Evolutionary conservation across 75 land plant genomes (phyloP), one percentile per base, ranked within the genome.

Genomic region (Sequoia sempervirens): DNA sequence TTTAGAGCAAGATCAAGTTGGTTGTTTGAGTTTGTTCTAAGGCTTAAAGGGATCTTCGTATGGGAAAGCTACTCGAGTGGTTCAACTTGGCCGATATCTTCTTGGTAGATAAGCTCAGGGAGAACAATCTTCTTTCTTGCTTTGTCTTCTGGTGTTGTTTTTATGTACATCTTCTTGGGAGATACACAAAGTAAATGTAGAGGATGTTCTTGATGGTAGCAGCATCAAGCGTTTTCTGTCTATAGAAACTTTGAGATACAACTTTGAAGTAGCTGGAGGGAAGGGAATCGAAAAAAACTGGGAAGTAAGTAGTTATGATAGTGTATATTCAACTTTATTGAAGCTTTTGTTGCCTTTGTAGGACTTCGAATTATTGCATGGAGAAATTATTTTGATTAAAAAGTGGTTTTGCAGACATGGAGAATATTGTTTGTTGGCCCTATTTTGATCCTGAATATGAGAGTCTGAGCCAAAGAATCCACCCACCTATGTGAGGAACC

Each of bases 361-460:
- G 18, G 45, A 26, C 11, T 43, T 45, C 1, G n/a, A 10, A 26
- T 61, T 61, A 61, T 10, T 40, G 47, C 52, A 26, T 45, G 30
- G 32, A 78, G 30, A 18, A n/a, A 78, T 43, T 78, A 12, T 1
- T 43, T 45, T 11, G 45, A 45, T 78, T 43, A 75, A 38, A 18
- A 75, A 32, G 38, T 75, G 30, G 4, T 45, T 41, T 78, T 78
- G 82, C 82, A 81, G 56, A 34, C 50, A 88, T 88, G 89, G 76
- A 76, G 36, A 82, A 14, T 32, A 82, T 15, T 40, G 82, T 85
- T 81, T 86, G 88, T 45, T 90, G 93, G 95, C 93, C 97, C 43
- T 96, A 96, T 84, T 96, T 96, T 75, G 98, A 96, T 88, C 97
- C 95, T 12, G 98, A 96, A 66, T 96, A 95, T 83, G 98, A 96